Evolutionary conservation across 495 filamentous ascomycete genomes (phyloP), one percentile per base, ranked within the genome.

Genomic region (Glonium stellatum): DNA sequence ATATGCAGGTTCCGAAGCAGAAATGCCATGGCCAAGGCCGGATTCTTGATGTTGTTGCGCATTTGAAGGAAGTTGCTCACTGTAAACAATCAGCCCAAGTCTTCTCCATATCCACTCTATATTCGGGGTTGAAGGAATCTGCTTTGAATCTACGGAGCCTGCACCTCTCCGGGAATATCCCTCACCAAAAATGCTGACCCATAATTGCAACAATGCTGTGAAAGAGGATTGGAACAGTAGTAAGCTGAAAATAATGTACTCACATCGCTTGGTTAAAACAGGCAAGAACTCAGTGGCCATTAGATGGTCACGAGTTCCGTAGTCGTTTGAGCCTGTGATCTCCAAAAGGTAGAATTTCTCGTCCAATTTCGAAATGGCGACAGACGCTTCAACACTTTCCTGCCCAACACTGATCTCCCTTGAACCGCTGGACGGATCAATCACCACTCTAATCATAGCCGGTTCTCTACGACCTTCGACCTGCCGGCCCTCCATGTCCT

Each of bases 1-100:
- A 92, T 81, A 57, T 88, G 89, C 54, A 85, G 84, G 68, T 90
- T 79, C 56, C 82, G 84, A 9, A 80, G 82, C 13, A 90, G 77
- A 51, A 87, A 70, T 12, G 80, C 78, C 1, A 82, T 78, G 3
- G 86, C 82, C 52, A 96, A 75, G 4, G 75, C 76, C 11, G 81
- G 79, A 63, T 95, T 92, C 59, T 79, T 78, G 47, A 87, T 77
- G 46, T 83, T 79, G 70, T 85, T 84, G 57, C 92, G 82, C n/a
- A 82, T 74, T 57, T 82, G 81, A 60, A 90, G 76, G 36, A 90
- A 71, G 61, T 85, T 83, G 47, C 79, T 77, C 44, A 88, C 80
- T 84, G 60, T 1, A 51, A 51, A 15, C 10, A 5, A 15, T 51
- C 25, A 51, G 19, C 22, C 13, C 6, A 48, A n/a, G 6, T 22